Conservation (phyloP, 2,329 filamentous ascomycete species). For the Cladosporium cucumerinum region DNA sequence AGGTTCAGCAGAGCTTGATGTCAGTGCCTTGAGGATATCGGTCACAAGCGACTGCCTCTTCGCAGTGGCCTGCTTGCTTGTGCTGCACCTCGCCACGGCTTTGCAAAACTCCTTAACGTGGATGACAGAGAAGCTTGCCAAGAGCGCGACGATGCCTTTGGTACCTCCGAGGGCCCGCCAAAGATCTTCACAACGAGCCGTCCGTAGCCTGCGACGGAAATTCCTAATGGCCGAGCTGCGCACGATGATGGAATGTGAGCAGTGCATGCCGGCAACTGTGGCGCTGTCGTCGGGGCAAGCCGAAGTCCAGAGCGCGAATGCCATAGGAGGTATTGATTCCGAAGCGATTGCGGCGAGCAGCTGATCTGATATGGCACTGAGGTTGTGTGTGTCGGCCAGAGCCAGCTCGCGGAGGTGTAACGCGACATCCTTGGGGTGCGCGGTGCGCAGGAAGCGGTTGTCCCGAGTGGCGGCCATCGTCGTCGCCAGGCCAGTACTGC, state of each 20-base stretch:
- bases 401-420: neutral
- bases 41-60: conserved; percentile 15
- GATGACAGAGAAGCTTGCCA: conserved; percentile 21
- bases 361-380: neutral
- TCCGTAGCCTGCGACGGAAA: conserved; percentile 15
- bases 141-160: conserved; percentile 20
- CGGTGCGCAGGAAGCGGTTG: neutral
- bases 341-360: neutral
- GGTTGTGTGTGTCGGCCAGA: neutral
- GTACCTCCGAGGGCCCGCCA: conserved; percentile 24
- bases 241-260: neutral
- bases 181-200: conserved; percentile 7
- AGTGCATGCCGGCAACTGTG: neutral
- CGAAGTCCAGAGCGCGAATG: neutral
- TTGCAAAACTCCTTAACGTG: conserved; percentile 24
- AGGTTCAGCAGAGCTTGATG: conserved; percentile 5
- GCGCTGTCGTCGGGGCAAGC: neutral
- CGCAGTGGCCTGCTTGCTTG: conserved; percentile 6
- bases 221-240: conserved; percentile 1
- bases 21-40: conserved; percentile 20
- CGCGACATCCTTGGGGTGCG: neutral
- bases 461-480: neutral
- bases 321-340: neutral
- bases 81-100: conserved; percentile 16
- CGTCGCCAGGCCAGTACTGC: neutral